phyloP scores from a whole-genome alignment of 208 protist species.

The Leptomonas seymouri region DNA sequence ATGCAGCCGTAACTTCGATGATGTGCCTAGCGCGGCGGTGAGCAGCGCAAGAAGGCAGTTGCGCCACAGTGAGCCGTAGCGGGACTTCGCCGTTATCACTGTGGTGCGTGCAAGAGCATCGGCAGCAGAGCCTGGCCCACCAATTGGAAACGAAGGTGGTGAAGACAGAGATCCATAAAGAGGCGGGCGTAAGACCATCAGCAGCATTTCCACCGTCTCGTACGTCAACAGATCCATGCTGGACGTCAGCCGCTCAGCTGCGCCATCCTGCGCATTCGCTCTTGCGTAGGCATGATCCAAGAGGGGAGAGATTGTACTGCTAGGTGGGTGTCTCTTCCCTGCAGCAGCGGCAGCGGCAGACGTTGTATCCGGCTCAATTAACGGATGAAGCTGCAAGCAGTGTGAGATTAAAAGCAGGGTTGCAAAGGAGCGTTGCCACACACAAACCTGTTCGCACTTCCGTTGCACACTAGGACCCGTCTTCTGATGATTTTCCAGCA shows the following conservation, averaged over 20 bases:
- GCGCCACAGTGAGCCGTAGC: slow-evolving; percentile 16
- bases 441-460: not conserved
- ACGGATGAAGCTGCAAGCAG: slow-evolving; percentile 25
- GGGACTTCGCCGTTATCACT: not conserved
- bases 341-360: not conserved
- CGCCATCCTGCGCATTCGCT: not conserved
- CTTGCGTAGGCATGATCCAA: not conserved
- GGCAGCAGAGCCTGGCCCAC: not conserved
- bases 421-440: slow-evolving; percentile 14
- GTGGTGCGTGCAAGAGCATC: not conserved
- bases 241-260: not conserved
- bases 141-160: not conserved
- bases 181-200: slow-evolving; percentile 19
- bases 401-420: slow-evolving; percentile 18
- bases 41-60: slow-evolving; percentile 27
- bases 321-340: not conserved
- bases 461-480: not conserved
- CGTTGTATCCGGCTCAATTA: not conserved
- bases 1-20: not conserved
- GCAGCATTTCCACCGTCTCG: slow-evolving; percentile 21
- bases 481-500: not conserved
- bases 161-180: not conserved
- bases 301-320: not conserved
- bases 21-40: not conserved
- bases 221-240: slow-evolving; percentile 20